These are phyloP conservation scores for Cardamine chenopodiifolia DNA, from an alignment of 345 rosid species.

Conservation along the genomic window DNA sequence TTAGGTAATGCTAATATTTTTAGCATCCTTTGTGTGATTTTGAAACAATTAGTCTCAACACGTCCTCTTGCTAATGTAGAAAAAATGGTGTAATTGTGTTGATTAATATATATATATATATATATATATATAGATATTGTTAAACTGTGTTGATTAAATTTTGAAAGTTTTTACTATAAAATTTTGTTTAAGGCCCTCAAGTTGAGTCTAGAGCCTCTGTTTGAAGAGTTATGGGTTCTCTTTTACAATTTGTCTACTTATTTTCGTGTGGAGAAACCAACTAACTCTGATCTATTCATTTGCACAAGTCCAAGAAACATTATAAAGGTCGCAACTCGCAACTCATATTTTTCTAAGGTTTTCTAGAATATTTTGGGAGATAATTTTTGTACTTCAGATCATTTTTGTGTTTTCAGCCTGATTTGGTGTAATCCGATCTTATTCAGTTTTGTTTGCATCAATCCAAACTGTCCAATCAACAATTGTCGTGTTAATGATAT, in stretches of 20 bases:
- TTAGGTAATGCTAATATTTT: constrained; percentile 1
- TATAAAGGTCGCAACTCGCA: neutral
- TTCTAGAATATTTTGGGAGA: neutral
- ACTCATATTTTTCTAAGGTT: neutral
- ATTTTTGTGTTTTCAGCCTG: neutral
- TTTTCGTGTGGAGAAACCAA: neutral
- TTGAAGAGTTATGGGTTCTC: neutral
- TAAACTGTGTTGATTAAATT: no score
- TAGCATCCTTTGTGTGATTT: constrained; percentile 33
- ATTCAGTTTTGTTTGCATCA: constrained; percentile 1
- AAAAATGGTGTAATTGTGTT: neutral
- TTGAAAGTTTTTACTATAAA: neutral
- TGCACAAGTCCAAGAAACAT: neutral
- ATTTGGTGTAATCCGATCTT: neutral
- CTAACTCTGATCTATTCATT: neutral
- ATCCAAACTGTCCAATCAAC: constrained; percentile 20
- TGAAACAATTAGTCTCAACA: constrained; percentile 24
- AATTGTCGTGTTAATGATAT: neutral
- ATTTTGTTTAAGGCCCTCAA: neutral
- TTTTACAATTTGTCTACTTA: neutral
- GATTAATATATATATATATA: neutral
- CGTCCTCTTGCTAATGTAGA: constrained; percentile 16
- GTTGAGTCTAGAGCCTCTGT: neutral
- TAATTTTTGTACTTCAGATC: neutral
- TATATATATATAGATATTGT: no score